Conservation (phyloP, 1,139 yeast species). For the Lodderomyces metapsilosis region DNA sequence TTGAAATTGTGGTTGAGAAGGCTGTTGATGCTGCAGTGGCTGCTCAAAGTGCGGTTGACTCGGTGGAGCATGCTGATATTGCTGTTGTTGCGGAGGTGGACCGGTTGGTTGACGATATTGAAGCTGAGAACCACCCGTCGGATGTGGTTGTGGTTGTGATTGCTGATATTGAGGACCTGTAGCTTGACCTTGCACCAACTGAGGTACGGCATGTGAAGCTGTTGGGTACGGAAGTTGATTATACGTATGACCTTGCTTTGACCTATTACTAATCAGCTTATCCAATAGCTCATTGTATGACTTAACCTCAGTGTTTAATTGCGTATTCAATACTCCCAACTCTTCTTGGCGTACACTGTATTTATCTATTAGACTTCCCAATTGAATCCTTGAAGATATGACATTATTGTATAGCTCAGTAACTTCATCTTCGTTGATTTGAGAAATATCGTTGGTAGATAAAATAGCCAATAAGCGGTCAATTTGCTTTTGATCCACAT, state of each 20-base stretch:
- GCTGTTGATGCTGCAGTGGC: neutral
- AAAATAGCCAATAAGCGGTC: constrained; percentile 64
- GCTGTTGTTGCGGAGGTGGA: constrained; percentile 1
- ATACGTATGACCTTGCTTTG: constrained; percentile 10
- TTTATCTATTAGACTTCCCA: constrained; percentile 72
- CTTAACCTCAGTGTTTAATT: constrained; percentile 64
- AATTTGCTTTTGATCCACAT: constrained; percentile 45
- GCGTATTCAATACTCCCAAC: constrained; percentile 64
- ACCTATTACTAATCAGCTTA: constrained; percentile 31
- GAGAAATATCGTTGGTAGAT: constrained; percentile 34
- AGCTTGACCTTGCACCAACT: constrained; percentile 4
- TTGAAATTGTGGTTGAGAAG: neutral
- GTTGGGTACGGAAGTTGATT: constrained; percentile 13
- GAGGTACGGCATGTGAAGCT: constrained; percentile 5
- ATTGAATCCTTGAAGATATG: constrained; percentile 68
- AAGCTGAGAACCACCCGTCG: constrained; percentile 2
- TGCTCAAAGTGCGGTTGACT: neutral
- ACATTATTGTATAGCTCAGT: constrained; percentile 65
- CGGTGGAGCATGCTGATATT: neutral
- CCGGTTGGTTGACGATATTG: constrained; percentile 4
- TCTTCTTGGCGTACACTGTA: constrained; percentile 76
- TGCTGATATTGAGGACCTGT: constrained; percentile 21
- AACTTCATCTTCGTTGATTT: constrained; percentile 37
- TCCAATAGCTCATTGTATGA: constrained; percentile 72
- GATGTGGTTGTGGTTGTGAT: constrained; percentile 4